phyloP scores from a whole-genome alignment of 257 asterid species.

The Henckelia pumila region DNA sequence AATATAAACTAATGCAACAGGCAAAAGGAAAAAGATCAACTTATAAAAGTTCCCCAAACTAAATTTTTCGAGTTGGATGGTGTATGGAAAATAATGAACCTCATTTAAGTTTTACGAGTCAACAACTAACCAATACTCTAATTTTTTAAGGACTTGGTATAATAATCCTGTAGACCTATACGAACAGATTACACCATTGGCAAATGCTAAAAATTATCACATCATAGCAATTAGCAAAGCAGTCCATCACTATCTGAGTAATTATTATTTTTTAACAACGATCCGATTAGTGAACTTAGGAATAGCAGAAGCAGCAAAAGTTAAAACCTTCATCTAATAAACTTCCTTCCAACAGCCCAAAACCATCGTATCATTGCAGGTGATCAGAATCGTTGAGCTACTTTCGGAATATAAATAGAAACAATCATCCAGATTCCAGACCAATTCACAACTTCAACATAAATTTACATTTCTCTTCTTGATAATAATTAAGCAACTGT shows the following conservation, averaged over 20 bases:
- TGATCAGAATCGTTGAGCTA: not conserved
- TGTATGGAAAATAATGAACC: not conserved
- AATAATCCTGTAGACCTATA: not conserved
- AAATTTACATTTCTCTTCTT: not conserved
- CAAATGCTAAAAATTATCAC: not conserved
- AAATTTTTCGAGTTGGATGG: not conserved
- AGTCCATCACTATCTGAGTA: not conserved
- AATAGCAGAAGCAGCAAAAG: not conserved
- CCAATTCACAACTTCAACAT: too few species aligned
- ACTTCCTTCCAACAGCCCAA: not conserved
- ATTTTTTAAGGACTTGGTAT: not conserved
- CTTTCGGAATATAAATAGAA: not conserved
- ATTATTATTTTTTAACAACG: not conserved
- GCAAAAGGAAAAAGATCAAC: slow-evolving; percentile 3
- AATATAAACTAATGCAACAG: slow-evolving; percentile 10
- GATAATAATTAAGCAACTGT: not conserved
- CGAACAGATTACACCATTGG: not conserved
- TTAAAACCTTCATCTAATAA: slow-evolving; percentile 4
- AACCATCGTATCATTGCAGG: not conserved
- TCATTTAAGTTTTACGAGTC: not conserved
- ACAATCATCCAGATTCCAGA: not conserved
- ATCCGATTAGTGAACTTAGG: not conserved
- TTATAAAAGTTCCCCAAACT: slow-evolving; percentile 3
- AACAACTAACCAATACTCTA: not conserved
- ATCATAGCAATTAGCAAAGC: slow-evolving; percentile 1